Base-by-base conservation (phyloP, 1,284 basidiomycete species). In the Rhodofomes roseus region DNA sequence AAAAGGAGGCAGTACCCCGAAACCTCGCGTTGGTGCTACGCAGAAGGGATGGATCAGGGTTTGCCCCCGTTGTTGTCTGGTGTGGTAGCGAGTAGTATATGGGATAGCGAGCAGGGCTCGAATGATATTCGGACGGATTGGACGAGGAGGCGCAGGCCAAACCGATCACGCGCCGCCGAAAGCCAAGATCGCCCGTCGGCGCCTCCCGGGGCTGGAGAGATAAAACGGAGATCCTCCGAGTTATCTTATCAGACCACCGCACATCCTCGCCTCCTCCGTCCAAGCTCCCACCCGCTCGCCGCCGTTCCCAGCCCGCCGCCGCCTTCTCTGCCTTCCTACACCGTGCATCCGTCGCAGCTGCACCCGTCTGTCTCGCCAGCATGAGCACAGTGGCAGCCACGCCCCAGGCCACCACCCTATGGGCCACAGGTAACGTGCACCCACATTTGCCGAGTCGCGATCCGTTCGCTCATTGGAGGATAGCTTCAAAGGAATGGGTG, bases 401-500 rank as follows among this genome's bases (percentile, higher is more conserved):
- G 56, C 61, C 72, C 16, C 76, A 79, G 20, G 81, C 84, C 14
- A 73, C 81, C 5, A 83, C 79, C 8, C 72, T 82, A 43, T 83
- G 81, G 80, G 81, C 81, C 46, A 79, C 77, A 63, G 76, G 80
- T 81, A 48, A 60, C 46, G 25, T 39, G 54, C 54, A 25, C 40
- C 7, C 50, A 4, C 29, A 52, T n/a, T 2, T 37, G 29, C n/a
- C 71, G 78, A 40, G 81, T 79, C 79, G 79, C 80, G 50, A 77
- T 75, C 59, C 75, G 79, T 79, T 69, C 55, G 54, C 36, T 57
- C 48, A 60, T 64, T 54, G 61, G 56, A 46, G 16, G 43, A 25
- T 68, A 90, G 90, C 93, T 25, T 92, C 90, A 43, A 94, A 91
- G 73, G 92, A 95, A 73, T 96, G 93, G 93, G 85, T 94, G 55